phyloP scores from a whole-genome alignment of 116 monocot genomes.

The Zostera marina region DNA sequence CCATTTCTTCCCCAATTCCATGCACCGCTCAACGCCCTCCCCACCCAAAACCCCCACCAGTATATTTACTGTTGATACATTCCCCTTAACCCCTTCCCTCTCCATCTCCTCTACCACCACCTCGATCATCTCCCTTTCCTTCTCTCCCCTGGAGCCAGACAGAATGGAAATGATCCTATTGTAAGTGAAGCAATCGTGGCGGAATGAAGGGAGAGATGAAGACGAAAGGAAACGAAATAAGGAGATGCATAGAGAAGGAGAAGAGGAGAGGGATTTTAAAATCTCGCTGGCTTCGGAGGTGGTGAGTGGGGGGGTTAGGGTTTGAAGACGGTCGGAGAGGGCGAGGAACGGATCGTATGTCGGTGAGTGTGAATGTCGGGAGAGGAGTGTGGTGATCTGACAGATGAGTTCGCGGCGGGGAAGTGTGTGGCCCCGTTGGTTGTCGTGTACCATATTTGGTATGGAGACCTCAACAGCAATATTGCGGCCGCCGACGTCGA shows the following conservation, averaged over 20 bases:
- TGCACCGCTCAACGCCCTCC: slow-evolving; percentile 33
- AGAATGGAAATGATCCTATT: slow-evolving; percentile 61
- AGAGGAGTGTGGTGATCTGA: slow-evolving; percentile 41
- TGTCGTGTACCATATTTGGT: slow-evolving; percentile 23
- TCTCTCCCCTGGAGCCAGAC: slow-evolving; percentile 5
- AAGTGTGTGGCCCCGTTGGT: slow-evolving; percentile 25
- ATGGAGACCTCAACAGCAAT: slow-evolving; percentile 36
- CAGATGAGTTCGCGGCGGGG: slow-evolving; percentile 86
- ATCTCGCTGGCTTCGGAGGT: slow-evolving; percentile 55
- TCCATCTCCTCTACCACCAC: slow-evolving; percentile 57
- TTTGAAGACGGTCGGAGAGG: slow-evolving; percentile 57
- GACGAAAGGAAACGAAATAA: slow-evolving; percentile 63
- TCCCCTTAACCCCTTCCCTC: slow-evolving; percentile 54
- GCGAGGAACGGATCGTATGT: slow-evolving; percentile 43
- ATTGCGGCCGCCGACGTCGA: slow-evolving; percentile 26
- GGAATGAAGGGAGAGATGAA: slow-evolving; percentile 40
- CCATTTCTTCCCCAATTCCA: slow-evolving; percentile 67
- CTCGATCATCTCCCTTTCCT: slow-evolving; percentile 15
- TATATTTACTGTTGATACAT: slow-evolving; percentile 69
- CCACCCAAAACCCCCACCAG: slow-evolving; percentile 46
- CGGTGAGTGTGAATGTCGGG: slow-evolving; percentile 8
- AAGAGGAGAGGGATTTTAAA: slow-evolving; percentile 53
- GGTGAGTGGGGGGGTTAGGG: slow-evolving; percentile 43
- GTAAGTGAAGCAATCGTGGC: slow-evolving; percentile 82
- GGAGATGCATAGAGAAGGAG: slow-evolving; percentile 15